Conservation (phyloP, 306 rosid genomes). For the Vicia faba region DNA sequence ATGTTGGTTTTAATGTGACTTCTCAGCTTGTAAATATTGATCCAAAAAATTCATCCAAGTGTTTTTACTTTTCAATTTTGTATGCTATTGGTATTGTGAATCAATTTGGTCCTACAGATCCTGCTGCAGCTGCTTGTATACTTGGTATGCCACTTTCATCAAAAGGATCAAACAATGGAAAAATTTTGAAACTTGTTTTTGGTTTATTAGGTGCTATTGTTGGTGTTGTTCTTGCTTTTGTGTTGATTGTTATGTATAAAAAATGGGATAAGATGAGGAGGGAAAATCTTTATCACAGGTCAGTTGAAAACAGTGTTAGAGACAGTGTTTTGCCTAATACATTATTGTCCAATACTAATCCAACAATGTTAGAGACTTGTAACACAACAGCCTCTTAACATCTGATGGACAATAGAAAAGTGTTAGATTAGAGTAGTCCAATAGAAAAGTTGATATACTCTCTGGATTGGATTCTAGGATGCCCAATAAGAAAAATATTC, state of each 20-base stretch:
- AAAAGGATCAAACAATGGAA: slow-evolving; percentile 28
- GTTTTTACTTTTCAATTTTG: slow-evolving; percentile 52
- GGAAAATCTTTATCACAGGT: slow-evolving; percentile 45
- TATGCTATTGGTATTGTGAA: slow-evolving; percentile 70
- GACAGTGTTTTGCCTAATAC: slow-evolving; percentile 55
- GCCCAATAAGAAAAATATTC: too few species aligned
- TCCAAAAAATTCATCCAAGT: slow-evolving; percentile 46
- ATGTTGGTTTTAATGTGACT: slow-evolving; percentile 50
- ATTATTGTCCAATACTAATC: too few species aligned
- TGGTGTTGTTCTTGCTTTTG: slow-evolving; percentile 46
- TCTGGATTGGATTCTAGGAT: too few species aligned
- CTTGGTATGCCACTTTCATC: slow-evolving; percentile 53
- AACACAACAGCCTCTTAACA: too few species aligned
- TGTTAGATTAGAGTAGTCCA: too few species aligned
- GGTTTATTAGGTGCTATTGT: slow-evolving; percentile 53
- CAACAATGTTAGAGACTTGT: too few species aligned
- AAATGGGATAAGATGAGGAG: slow-evolving; percentile 48
- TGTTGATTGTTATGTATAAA: slow-evolving; percentile 40
- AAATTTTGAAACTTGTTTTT: slow-evolving; percentile 45
- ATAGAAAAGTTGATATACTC: too few species aligned
- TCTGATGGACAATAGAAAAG: too few species aligned
- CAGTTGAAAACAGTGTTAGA: slow-evolving; percentile 52
- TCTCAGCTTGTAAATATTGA: slow-evolving; percentile 33
- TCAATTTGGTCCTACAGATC: slow-evolving; percentile 60
- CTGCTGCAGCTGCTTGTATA: slow-evolving; percentile 55